These are phyloP conservation scores for Dactylellina cionopaga DNA, from an alignment of 2,329 filamentous ascomycete genomes.

Conservation along the genomic window DNA sequence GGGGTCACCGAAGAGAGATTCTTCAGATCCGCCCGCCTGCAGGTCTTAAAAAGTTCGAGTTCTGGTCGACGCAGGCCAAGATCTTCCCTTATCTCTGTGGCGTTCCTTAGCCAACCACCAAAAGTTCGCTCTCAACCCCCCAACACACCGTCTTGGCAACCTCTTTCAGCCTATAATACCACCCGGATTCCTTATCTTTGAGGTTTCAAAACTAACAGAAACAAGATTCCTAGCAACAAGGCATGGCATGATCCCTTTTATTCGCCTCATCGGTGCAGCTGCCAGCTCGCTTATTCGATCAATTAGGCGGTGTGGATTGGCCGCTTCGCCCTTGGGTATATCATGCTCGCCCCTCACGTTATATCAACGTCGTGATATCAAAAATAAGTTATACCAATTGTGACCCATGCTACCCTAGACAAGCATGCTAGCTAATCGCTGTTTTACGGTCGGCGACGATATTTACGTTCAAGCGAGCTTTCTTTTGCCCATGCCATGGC, in stretches of 20 bases:
- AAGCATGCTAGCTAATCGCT: conserved; percentile 33
- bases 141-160: conserved; percentile 43
- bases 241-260: conserved; percentile 20
- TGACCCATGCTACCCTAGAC: conserved; percentile 2
- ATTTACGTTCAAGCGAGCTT: conserved; percentile 1
- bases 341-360: conserved; percentile 29
- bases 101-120: conserved; percentile 35
- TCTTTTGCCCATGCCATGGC: conserved; percentile 11
- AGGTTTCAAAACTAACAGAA: conserved; percentile 21
- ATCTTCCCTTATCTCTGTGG: conserved; percentile 52
- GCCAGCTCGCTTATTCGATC: conserved; percentile 46
- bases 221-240: not conserved
- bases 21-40: conserved; percentile 44
- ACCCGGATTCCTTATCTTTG: conserved; percentile 42
- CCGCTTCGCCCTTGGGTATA: conserved; percentile 10
- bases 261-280: conserved; percentile 31
- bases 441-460: conserved; percentile 38
- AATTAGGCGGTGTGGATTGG: conserved; percentile 38
- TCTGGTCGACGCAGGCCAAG: conserved; percentile 52
- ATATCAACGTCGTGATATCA: conserved; percentile 5
- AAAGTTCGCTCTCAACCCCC: conserved; percentile 18
- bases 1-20: conserved; percentile 40
- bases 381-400: not conserved
- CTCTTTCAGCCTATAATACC: conserved; percentile 39
- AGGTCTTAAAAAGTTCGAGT: no score